phyloP scores from a whole-genome alignment of 768 basidiomycete species.

The Porpolomopsis calyptriformis region DNA sequence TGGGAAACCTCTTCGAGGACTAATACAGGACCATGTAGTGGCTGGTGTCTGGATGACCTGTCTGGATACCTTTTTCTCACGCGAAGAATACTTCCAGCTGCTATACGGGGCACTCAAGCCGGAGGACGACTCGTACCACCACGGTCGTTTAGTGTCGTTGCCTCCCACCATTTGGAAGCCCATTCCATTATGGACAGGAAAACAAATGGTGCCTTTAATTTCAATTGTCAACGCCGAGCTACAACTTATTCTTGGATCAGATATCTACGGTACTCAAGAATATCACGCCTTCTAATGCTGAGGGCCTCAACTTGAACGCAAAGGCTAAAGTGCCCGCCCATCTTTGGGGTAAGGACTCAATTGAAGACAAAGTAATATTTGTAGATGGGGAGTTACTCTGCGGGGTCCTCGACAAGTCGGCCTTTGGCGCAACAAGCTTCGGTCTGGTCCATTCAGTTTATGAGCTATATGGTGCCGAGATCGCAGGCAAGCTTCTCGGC shows the following conservation, averaged over 20 bases:
- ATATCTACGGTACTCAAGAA: constrained; percentile 92
- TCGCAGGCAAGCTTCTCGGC: constrained; percentile 85
- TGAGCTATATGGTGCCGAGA: constrained; percentile 85
- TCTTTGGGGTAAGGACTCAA: constrained; percentile 73
- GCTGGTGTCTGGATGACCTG: constrained; percentile 99
- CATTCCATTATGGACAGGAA: constrained; percentile 88
- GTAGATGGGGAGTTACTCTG: constrained; percentile 89
- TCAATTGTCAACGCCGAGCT: background rate
- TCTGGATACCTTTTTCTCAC: constrained; percentile 87
- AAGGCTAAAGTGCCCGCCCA: constrained; percentile 84
- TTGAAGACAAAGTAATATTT: constrained; percentile 81
- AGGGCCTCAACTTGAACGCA: constrained; percentile 76
- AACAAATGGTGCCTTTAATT: constrained; percentile 71
- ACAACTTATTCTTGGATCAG: constrained; percentile 29
- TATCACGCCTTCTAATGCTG: constrained; percentile 68
- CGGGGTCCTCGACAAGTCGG: constrained; percentile 93
- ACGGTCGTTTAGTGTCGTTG: constrained; percentile 62
- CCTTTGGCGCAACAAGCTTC: constrained; percentile 92
- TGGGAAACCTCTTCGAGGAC: constrained; percentile 91
- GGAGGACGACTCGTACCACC: constrained; percentile 58
- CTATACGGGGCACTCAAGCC: constrained; percentile 90
- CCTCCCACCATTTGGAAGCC: constrained; percentile 94
- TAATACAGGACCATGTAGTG: constrained; percentile 98
- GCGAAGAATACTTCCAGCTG: constrained; percentile 93
- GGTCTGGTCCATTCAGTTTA: constrained; percentile 96